Base-by-base conservation (phyloP, 768 basidiomycete genomes). In the Boletus rufocinnamomeus region DNA sequence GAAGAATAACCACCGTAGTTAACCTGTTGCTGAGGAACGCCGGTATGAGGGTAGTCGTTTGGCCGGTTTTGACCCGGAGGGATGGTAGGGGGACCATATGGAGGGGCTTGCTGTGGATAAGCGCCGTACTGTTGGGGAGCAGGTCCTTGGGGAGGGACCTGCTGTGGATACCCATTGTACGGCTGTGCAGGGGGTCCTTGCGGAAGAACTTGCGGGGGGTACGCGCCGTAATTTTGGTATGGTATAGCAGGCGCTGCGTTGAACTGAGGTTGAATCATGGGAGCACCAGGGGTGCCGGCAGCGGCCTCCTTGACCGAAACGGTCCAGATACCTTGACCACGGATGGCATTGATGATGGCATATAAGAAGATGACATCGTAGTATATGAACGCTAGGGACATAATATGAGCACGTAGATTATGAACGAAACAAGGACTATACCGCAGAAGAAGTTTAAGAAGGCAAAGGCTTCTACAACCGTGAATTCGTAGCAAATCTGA, bases 361-460 rank as follows among this genome's bases (percentile, higher is more conserved):
- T 62, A 70, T 45, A 67, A 46, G 27, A 72, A 32, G 21, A 66
- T 45, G 38, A 60, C 52, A 43, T 62, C 64, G 28, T 58, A 63
- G 54, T 70, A 72, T 10, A 70, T 35, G 51, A 72, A 67, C 17
- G 61, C 71, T 69, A 21, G 38, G n/a, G 35, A 41, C 11, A 28
- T 6, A 25, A 25, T 17, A 34, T 55, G 38, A 58, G 52, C 23
- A 48, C 23, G 13, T 10, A 21, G 19, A 38, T 38, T 23, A 3
- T 17, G 28, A 30, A 38, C 40, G n/a, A n/a, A 41, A 19, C 13
- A 11, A 54, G 32, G n/a, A 41, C 5, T 69, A 3, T 61, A 74
- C 71, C 69, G 10, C 40, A 52, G 51, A 61, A 58, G 60, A 74
- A 70, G 52, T 58, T 62, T 19, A 60, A 27, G 47, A 72, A 71